Evolutionary conservation across 169 alveolate species (phyloP), one percentile per base, ranked within the genome.

Genomic region (Cryptosporidium muris): DNA sequence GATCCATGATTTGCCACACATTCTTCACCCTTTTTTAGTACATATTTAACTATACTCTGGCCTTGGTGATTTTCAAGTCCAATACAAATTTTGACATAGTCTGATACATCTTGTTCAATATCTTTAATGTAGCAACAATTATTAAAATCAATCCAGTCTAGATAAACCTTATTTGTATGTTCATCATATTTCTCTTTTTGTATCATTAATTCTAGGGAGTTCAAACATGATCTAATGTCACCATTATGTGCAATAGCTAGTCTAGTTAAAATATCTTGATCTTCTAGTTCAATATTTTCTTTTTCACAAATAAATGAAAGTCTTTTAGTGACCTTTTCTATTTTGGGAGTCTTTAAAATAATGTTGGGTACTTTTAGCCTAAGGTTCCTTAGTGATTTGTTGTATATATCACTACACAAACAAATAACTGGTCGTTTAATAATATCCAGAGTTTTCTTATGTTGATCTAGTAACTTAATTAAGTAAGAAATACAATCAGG

Each of bases 401-500:
- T 90, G 81, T 92, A 89, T 48, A 92, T 56, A 65, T 92, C 93
- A 80, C 90, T 92, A 65, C 95, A 92, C 14, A 92, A 89, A 63
- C 92, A 92, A 14, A 92, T 82, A 7, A 92, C 89, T 40, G 95
- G 95, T 42, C 95, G 80, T 58, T 82, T 91, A 3, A 92, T 92
- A 63, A 81, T 80, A 16, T 90, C 91, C 47, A 64, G 63, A 58
- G 64, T 62, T 63, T 65, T 81, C 40, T 60, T 14, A 48, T 88
- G 67, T 40, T 58, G 45, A 58, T 66, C 89, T 64, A 64, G 49
- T 80, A 88, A 56, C 63, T 81, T 88, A 49, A 67, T 67, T 42
- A 43, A 42, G 62, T 66, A 81, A 43, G 36, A 40, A 16, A 67
- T 16, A 7, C 65, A 51, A 38, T 67, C 65, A 2, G 54, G 25